These are phyloP conservation scores for Suhomyces wounanorum DNA, from an alignment of 1,139 yeast genomes.

Conservation along the genomic window DNA sequence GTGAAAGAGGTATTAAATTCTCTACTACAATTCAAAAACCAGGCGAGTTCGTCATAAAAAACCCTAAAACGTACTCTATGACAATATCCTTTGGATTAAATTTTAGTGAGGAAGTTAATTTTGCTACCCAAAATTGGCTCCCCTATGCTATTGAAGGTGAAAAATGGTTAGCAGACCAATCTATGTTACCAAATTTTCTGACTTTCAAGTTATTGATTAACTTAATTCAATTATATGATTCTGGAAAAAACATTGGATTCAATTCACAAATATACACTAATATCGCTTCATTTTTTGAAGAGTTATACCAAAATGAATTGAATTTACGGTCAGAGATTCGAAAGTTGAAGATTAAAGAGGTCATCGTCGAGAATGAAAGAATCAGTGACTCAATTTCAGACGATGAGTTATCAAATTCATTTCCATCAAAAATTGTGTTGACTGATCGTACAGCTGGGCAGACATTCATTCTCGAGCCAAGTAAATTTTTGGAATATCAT, in stretches of 20 bases:
- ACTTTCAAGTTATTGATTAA: conserved; percentile 48
- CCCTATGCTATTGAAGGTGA: conserved; percentile 49
- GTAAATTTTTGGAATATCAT: conserved; percentile 38
- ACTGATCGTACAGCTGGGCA: conserved; percentile 29
- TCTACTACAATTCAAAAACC: conserved; percentile 54
- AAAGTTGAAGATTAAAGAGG: conserved; percentile 34
- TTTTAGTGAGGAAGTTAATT: conserved; percentile 55
- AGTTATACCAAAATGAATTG: conserved; percentile 42
- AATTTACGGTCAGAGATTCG: conserved; percentile 40
- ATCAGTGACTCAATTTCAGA: conserved; percentile 51
- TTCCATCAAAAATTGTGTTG: conserved; percentile 55
- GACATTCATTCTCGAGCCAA: conserved; percentile 45
- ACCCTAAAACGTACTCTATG: conserved; percentile 55
- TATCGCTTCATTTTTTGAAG: conserved; percentile 34
- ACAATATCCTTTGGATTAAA: conserved; percentile 56
- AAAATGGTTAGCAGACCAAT: conserved; percentile 54
- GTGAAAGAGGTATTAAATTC: conserved; percentile 48
- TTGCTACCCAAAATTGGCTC: conserved; percentile 65
- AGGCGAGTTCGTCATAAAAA: conserved; percentile 61
- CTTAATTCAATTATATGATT: conserved; percentile 46
- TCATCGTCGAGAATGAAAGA: conserved; percentile 26
- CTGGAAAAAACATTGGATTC: conserved; percentile 30
- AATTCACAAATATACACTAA: conserved; percentile 30
- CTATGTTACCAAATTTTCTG: conserved; percentile 53
- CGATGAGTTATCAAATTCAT: conserved; percentile 48